phyloP scores from a whole-genome alignment of 2,329 filamentous ascomycete genomes.

The Sclerotinia subarctica region DNA sequence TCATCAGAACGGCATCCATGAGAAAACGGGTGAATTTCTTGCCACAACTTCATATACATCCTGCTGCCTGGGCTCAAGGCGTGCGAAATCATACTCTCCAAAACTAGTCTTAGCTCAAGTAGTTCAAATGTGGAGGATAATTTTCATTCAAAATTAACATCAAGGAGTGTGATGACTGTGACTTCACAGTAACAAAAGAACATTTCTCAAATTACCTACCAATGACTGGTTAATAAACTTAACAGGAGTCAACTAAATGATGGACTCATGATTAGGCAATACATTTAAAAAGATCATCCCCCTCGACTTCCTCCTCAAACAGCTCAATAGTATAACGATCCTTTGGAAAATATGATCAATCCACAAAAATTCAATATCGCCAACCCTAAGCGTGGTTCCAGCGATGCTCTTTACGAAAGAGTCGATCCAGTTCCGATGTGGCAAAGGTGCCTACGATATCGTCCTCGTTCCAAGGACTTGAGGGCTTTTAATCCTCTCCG shows the following conservation, averaged over 20 bases:
- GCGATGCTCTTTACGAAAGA: background rate
- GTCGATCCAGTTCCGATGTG: background rate
- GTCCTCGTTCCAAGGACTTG: background rate
- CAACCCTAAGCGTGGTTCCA: background rate
- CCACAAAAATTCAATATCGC: background rate
- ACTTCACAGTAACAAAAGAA: background rate
- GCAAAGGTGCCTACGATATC: slow-evolving; percentile 6
- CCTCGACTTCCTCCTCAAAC: background rate
- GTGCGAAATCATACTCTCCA: too few relatives aligned
- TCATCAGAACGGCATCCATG: too few relatives aligned
- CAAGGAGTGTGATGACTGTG: background rate
- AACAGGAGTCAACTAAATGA: background rate
- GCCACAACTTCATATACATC: too few relatives aligned
- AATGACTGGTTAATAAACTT: background rate
- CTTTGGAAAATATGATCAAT: background rate
- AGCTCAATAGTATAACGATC: background rate
- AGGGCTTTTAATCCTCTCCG: background rate
- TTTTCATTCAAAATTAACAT: background rate
- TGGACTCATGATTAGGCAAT: background rate
- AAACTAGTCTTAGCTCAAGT: background rate
- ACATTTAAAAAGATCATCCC: too few relatives aligned
- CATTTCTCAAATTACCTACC: background rate
- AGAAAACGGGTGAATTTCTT: too few relatives aligned
- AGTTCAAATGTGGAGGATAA: background rate
- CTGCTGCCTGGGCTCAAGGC: too few relatives aligned